A percentile compares a stretch with the other conserved stretches of the same genome.
Conservation (phyloP, 164 flowering plant species). For the Platanus orientalis region DNA sequence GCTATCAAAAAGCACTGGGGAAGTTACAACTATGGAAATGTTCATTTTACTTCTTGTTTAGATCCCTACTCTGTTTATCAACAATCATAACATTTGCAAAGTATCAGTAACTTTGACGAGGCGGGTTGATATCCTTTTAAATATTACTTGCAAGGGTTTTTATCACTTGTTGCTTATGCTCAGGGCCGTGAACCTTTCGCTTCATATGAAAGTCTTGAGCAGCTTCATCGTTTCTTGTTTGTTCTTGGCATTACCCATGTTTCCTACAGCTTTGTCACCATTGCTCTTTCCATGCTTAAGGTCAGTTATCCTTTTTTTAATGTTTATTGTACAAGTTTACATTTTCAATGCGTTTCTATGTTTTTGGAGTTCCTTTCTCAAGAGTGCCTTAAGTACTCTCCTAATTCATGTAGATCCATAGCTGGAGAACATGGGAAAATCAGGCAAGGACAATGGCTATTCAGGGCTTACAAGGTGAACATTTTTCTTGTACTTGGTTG, state of each 20-base stretch:
- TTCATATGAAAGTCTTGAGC: slow-evolving; percentile 82
- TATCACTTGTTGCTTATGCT: slow-evolving; percentile 3
- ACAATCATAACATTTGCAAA: background rate
- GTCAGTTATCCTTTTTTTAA: slow-evolving; percentile 27
- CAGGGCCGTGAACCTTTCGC: slow-evolving; percentile 85
- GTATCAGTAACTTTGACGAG: background rate
- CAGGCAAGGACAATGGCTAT: slow-evolving; percentile 49
- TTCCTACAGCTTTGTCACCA: slow-evolving; percentile 55
- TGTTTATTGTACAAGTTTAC: background rate
- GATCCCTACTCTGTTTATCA: background rate
- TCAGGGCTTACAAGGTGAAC: slow-evolving; percentile 35
- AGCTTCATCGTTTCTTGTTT: slow-evolving; percentile 81
- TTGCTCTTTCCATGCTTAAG: slow-evolving; percentile 81
- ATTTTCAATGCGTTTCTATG: background rate
- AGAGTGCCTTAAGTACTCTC: background rate
- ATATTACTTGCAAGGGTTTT: background rate
- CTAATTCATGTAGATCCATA: slow-evolving; percentile 54
- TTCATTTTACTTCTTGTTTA: background rate
- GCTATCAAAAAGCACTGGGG: background rate
- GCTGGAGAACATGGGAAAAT: slow-evolving; percentile 89
- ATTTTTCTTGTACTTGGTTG: slow-evolving; percentile 6
- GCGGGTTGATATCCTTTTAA: background rate
- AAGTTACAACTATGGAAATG: background rate
- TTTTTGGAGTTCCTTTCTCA: slow-evolving; percentile 4
- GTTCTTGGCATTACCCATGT: slow-evolving; percentile 76